Evolutionary conservation across 129 eudicot species (phyloP), one percentile per base, ranked within the genome.

Genomic region (Smallanthus sonchifolius): DNA sequence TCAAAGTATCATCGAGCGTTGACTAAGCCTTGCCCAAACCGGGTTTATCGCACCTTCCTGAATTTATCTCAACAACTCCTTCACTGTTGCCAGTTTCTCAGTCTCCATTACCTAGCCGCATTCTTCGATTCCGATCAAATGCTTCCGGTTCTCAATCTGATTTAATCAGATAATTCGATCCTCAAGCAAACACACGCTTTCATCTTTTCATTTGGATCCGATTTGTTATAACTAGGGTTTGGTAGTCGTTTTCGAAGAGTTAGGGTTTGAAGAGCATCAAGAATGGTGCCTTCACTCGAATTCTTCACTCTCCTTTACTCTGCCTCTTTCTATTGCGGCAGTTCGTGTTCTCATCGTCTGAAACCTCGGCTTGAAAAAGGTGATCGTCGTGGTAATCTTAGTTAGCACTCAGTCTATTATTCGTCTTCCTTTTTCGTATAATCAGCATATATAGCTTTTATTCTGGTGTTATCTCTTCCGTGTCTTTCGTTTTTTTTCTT

Each of bases 351-450:
- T 62, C 91, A 92, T 84, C 96, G 89, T 74, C 79, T 87, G 68
- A 92, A 89, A 84, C 89, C 73, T 82, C 86, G 74, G 76, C 86
- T 92, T 70, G 84, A 87, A 68, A 92, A 89, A 76, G 56, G 89
- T 47, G 91, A 92, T 87, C 92, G 97, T 84, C 97, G 96, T 83
- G 96, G 96, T 89, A 89, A 89, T 84, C 86, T 89, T 92, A 89
- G 93, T 87, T 92, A 92, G 83, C 92, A 54, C 82, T 84, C 59
- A 24, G 24, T 45, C 43, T 28, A 10, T 59, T 43, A 42, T 73
- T 59, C 37, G 37, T 17, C 45, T 34, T 20, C 20, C 43, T 60
- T 16, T 59, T 73, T 44, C 11, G 36, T 61, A 24, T 43, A 30
- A 59, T 73, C 24, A 35, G 39, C 37, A 45, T 74, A 55, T 42